Evolutionary conservation across 2,329 filamentous ascomycete species (phyloP).

Genomic region (Fusarium sp.): DNA sequence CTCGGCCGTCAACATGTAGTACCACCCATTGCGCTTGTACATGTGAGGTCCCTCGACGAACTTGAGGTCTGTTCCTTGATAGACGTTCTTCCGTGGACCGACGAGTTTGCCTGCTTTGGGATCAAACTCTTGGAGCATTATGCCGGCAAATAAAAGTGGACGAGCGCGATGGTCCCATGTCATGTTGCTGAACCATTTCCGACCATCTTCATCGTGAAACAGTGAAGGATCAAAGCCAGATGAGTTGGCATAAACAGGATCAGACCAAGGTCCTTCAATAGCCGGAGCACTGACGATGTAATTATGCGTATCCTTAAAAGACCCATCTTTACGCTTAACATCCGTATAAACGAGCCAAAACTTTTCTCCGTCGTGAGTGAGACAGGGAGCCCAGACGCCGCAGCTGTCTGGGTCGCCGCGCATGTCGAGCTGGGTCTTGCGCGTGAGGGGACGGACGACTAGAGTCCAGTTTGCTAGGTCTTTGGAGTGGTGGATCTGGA

Average conservation of each 20-base stretch:
- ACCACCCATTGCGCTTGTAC: conserved; percentile 69
- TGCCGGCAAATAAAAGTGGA: conserved; percentile 65
- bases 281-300: conserved; percentile 68
- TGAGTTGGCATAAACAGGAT: conserved; percentile 69
- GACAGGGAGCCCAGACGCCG: conserved; percentile 74
- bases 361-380: conserved; percentile 69
- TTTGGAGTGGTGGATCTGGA: conserved; percentile 66
- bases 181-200: conserved; percentile 70
- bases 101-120: conserved; percentile 61
- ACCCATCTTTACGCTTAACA: conserved; percentile 75
- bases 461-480: conserved; percentile 67
- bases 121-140: conserved; percentile 70
- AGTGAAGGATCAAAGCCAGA: conserved; percentile 73
- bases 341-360: conserved; percentile 76
- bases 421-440: conserved; percentile 67
- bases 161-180: conserved; percentile 65
- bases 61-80: conserved; percentile 65
- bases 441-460: conserved; percentile 59
- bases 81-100: conserved; percentile 68
- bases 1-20: conserved; percentile 71
- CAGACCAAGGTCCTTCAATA: conserved; percentile 72
- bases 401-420: conserved; percentile 70
- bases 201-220: conserved; percentile 68
- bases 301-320: conserved; percentile 73
- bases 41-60: conserved; percentile 70